Base-by-base conservation (phyloP, 1,139 yeast species). In the Candida tropicalis region DNA sequence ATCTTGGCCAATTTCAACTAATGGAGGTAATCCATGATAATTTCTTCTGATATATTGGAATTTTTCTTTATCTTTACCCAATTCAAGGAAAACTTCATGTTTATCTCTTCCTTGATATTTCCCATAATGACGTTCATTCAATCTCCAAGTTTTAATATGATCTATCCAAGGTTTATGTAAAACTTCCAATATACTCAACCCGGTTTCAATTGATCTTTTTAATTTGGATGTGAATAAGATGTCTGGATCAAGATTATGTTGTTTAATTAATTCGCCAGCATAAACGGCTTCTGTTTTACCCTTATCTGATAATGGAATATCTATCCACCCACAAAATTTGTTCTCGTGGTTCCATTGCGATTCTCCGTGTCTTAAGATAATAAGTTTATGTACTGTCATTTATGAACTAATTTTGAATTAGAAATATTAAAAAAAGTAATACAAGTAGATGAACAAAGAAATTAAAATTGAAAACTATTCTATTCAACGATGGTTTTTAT, bases 271-370 rank as follows among this genome's bases (percentile, higher is more conserved):
- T 20, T 71, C 57, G 0, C 84, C 87, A 2, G 89, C 84, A 42
- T 73, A 63, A 8, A 57, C 57, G 1, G 95, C 95, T 57, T 86
- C 93, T 9, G 64, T 53, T 47, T 71, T 64, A 2, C 95, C 95
- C 48, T 76, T 77, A 1, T 66, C 73, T 4, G 87, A 79, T 43
- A 86, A 64, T 29, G 77, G 76, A 9, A 85, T 80, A 61, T 87
- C 93, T n/a, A 84, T 75, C 95, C 95, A 87, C 2, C 95, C 95
- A 56, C 93, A 84, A 59, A 87, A 87, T 49, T 76, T 71, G 58
- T 84, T 81, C 43, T 76, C 79, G 52, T 83, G 79, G 57, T 87
- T 87, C 77, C 87, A 79, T 56, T 81, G 79, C 15, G 88, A 81
- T 56, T 86, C 87, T 2, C 95, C 95, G 57, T 87, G 95, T 53